phyloP scores from a whole-genome alignment of 129 eudicot species.

The Flaveria trinervia region DNA sequence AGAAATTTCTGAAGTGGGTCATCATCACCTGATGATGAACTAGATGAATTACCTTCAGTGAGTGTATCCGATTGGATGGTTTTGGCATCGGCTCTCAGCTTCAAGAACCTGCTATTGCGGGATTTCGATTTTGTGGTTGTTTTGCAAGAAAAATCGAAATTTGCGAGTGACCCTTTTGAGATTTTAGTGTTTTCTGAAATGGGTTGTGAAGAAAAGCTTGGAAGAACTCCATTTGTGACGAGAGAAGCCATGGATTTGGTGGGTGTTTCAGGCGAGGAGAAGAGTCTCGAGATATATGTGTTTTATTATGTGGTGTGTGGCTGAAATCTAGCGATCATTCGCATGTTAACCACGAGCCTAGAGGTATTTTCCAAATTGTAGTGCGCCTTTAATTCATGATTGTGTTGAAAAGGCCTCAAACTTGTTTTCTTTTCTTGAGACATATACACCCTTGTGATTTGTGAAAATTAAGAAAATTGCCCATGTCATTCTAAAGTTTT shows the following conservation, averaged over 20 bases:
- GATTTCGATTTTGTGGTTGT: conserved; percentile 20
- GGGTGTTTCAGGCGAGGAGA: conserved; percentile 27
- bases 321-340: conserved; percentile 25
- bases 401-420: neutral
- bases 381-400: neutral
- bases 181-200: conserved; percentile 47
- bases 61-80: conserved; percentile 43
- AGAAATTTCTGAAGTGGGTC: conserved; percentile 83
- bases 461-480: neutral
- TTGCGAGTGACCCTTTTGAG: conserved; percentile 45
- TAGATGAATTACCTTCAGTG: conserved; percentile 45
- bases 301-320: conserved; percentile 28
- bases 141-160: conserved; percentile 28
- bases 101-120: conserved; percentile 46
- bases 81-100: conserved; percentile 62
- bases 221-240: conserved; percentile 58
- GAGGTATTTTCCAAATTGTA: conserved; percentile 2
- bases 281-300: conserved; percentile 14
- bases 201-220: conserved; percentile 57
- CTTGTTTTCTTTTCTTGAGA: neutral
- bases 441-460: neutral
- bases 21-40: conserved; percentile 41
- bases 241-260: conserved; percentile 76
- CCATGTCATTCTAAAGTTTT: too few relatives aligned
- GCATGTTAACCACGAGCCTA: conserved; percentile 50